These are phyloP conservation scores for Auricularia auricula-judae DNA, from an alignment of 768 basidiomycete genomes.

Conservation along the genomic window DNA sequence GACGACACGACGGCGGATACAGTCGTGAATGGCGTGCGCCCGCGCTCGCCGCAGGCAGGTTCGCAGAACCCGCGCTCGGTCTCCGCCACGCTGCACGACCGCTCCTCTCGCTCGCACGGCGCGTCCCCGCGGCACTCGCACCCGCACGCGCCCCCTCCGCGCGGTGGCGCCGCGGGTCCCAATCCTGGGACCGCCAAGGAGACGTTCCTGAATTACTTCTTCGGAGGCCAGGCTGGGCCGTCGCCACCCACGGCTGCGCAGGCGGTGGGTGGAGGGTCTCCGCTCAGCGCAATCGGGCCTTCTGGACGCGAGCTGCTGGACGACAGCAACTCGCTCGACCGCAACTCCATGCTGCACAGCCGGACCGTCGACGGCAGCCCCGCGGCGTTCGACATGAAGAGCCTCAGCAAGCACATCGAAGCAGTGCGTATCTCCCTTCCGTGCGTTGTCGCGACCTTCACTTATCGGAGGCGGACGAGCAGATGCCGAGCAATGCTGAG, in stretches of 20 bases:
- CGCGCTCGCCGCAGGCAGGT: constrained; percentile 30
- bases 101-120: constrained; percentile 40
- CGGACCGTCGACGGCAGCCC: constrained; percentile 55
- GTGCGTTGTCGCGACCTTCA: not conserved
- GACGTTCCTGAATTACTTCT: constrained; percentile 95
- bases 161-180: constrained; percentile 18
- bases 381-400: constrained; percentile 97
- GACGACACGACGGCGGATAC: constrained; percentile 35
- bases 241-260: constrained; percentile 56
- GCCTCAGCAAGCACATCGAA: constrained; percentile 93
- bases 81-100: constrained; percentile 69
- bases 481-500: constrained; percentile 47
- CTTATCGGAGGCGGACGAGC: not conserved
- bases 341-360: constrained; percentile 9
- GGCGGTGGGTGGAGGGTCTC: constrained; percentile 25
- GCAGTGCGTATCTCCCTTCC: constrained; percentile 52
- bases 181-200: constrained; percentile 53
- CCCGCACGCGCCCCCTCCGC: constrained; percentile 12
- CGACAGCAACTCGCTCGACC: not conserved
- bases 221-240: constrained; percentile 72
- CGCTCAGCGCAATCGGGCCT: constrained; percentile 6
- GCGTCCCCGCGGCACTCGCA: constrained; percentile 18
- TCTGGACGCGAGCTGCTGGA: constrained; percentile 8
- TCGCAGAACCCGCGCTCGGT: constrained; percentile 42
- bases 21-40: constrained; percentile 40